Conservation (phyloP, 83 land plant species). For the Isoetes engelmannii region DNA sequence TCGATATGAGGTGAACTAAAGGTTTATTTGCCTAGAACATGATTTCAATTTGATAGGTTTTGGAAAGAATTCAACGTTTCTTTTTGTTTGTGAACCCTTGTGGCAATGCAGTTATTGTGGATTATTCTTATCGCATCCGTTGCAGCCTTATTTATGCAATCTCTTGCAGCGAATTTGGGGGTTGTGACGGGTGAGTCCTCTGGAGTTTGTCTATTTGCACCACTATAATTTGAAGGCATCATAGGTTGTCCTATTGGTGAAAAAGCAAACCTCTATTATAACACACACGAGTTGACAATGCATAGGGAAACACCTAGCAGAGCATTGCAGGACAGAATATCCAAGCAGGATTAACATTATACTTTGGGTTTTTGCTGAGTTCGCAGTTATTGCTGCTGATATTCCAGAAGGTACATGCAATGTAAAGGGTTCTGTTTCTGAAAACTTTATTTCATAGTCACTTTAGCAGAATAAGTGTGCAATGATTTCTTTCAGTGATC, state of each 20-base stretch:
- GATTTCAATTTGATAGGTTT: background rate
- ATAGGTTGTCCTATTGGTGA: background rate
- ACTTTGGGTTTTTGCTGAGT: background rate
- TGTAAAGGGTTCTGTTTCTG: slow-evolving; percentile 4
- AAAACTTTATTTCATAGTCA: slow-evolving; percentile 11
- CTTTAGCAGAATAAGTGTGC: background rate
- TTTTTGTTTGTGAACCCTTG: background rate
- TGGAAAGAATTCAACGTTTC: background rate
- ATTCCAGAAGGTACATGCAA: slow-evolving; percentile 38
- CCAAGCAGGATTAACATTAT: background rate
- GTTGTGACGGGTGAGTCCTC: background rate
- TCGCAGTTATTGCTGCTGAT: background rate
- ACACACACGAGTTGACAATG: too few species aligned
- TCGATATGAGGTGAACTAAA: slow-evolving; percentile 58
- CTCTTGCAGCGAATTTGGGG: slow-evolving; percentile 5
- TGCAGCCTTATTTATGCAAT: background rate
- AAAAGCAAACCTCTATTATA: too few species aligned
- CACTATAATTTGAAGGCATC: background rate
- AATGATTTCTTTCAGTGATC: slow-evolving; percentile 1
- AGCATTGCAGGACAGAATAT: slow-evolving; percentile 10
- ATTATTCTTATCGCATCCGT: slow-evolving; percentile 1
- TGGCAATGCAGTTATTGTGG: slow-evolving; percentile 1
- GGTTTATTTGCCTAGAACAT: background rate
- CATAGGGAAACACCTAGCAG: slow-evolving; percentile 6
- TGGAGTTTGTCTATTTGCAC: background rate